Evolutionary conservation across 768 basidiomycete genomes (phyloP).

Genomic region (Termitomyces sp.): DNA sequence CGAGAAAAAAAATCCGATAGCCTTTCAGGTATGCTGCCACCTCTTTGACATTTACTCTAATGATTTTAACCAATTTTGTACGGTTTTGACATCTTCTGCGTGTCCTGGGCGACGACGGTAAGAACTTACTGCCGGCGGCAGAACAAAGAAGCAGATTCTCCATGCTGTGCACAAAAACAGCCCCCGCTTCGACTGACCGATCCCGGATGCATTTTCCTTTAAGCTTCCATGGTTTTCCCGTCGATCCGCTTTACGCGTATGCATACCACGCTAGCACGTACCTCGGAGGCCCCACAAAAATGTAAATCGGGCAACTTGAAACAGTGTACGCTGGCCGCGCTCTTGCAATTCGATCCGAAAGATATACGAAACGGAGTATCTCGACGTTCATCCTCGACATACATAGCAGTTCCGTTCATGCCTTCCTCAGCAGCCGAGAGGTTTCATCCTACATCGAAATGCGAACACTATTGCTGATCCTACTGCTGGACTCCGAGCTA

Average conservation of each 20-base stretch:
- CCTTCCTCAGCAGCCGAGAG: background rate
- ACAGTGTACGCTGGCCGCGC: background rate
- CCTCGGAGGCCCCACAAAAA: background rate
- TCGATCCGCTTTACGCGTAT: background rate
- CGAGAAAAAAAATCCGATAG: background rate
- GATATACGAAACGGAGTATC: background rate
- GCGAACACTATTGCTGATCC: background rate
- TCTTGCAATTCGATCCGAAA: background rate
- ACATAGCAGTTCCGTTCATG: background rate
- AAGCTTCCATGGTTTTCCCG: background rate
- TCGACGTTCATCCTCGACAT: too few relatives aligned
- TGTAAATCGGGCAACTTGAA: background rate
- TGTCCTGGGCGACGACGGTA: background rate
- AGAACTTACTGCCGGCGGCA: slow-evolving; percentile 1
- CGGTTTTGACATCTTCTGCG: background rate
- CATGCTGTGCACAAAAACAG: background rate
- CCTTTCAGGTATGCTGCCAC: background rate
- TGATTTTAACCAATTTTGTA: background rate
- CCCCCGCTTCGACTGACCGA: background rate
- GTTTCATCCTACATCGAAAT: background rate
- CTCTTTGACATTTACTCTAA: background rate
- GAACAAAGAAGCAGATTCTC: background rate
- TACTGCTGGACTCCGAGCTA: too few relatives aligned
- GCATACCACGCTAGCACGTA: background rate
- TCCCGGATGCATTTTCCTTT: background rate